Evolutionary conservation across 2,329 filamentous ascomycete genomes (phyloP).

Genomic region (Sordariomycetes sp.): DNA sequence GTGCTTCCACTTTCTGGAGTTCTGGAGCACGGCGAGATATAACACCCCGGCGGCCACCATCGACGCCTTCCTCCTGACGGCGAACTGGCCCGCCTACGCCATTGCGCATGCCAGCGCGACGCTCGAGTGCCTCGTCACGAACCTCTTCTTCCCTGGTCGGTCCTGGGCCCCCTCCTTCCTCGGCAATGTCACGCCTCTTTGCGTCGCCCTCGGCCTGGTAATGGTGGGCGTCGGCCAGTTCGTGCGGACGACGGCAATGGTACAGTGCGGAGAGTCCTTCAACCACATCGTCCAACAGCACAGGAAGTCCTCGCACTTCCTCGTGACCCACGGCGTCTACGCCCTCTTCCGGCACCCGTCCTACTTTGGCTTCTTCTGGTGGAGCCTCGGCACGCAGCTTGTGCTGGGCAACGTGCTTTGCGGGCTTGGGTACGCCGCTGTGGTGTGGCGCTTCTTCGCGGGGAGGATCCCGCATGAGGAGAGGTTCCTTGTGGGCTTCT

Average conservation of each 20-base stretch:
- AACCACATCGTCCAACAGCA: slow-evolving; percentile 73
- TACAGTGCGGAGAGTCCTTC: slow-evolving; percentile 79
- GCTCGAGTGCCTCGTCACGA: slow-evolving; percentile 55
- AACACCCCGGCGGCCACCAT: slow-evolving; percentile 65
- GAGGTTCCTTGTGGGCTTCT: slow-evolving; percentile 63
- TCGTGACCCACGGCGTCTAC: slow-evolving; percentile 82
- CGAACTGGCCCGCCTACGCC: slow-evolving; percentile 76
- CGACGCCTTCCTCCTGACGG: slow-evolving; percentile 68
- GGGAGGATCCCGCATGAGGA: slow-evolving; percentile 69
- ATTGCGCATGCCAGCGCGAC: slow-evolving; percentile 67
- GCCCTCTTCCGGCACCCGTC: slow-evolving; percentile 66
- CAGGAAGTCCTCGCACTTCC: slow-evolving; percentile 53
- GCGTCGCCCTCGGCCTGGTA: slow-evolving; percentile 43
- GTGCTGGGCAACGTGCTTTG: slow-evolving; percentile 77
- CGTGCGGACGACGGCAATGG: slow-evolving; percentile 74
- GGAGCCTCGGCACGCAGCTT: slow-evolving; percentile 88
- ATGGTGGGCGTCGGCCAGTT: slow-evolving; percentile 59
- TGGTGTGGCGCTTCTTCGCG: slow-evolving; percentile 80
- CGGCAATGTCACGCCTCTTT: slow-evolving; percentile 11
- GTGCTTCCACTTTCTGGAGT: slow-evolving; percentile 92
- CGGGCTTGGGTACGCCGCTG: slow-evolving; percentile 56
- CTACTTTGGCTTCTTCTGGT: slow-evolving; percentile 99
- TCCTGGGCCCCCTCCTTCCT: slow-evolving; percentile 17
- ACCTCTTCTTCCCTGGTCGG: slow-evolving; percentile 37
- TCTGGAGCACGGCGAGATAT: slow-evolving; percentile 74